phyloP scores from a whole-genome alignment of 306 rosid species.

The Vicia sativa region DNA sequence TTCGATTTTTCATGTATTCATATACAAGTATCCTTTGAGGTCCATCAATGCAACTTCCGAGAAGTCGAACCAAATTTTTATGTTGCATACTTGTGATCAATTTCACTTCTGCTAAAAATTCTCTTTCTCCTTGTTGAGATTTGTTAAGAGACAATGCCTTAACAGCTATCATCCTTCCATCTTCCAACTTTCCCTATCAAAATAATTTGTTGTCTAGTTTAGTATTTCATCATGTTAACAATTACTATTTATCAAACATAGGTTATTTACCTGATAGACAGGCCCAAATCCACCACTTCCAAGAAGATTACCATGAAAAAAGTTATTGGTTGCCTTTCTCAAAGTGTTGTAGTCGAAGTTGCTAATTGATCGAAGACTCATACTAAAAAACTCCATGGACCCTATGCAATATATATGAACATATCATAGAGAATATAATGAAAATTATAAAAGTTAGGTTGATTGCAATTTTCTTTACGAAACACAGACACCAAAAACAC shows the following conservation, averaged over 20 bases:
- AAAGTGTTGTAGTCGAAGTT: slow-evolving; percentile 60
- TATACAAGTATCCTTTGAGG: slow-evolving; percentile 76
- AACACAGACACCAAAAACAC: too few species aligned
- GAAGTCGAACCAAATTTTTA: slow-evolving; percentile 76
- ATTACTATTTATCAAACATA: neutral
- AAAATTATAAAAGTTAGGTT: neutral
- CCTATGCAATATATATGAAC: neutral
- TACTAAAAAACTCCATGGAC: slow-evolving; percentile 39
- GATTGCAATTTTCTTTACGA: too few species aligned
- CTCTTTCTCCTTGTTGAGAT: slow-evolving; percentile 80
- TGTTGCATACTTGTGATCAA: slow-evolving; percentile 80
- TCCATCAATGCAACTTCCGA: slow-evolving; percentile 81
- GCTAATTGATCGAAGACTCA: slow-evolving; percentile 51
- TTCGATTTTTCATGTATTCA: slow-evolving; percentile 74
- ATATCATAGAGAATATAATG: neutral
- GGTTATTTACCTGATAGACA: slow-evolving; percentile 65
- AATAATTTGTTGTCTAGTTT: neutral
- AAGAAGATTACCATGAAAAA: slow-evolving; percentile 55
- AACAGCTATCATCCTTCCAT: slow-evolving; percentile 62
- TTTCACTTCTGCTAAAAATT: slow-evolving; percentile 76
- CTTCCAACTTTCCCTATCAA: slow-evolving; percentile 65
- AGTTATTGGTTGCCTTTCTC: slow-evolving; percentile 74
- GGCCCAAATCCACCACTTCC: slow-evolving; percentile 95
- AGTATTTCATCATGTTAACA: neutral
- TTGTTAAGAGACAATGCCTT: slow-evolving; percentile 67